Conservation (phyloP, 2,329 filamentous ascomycete species). For the Paracoccidioides brasiliensis region DNA sequence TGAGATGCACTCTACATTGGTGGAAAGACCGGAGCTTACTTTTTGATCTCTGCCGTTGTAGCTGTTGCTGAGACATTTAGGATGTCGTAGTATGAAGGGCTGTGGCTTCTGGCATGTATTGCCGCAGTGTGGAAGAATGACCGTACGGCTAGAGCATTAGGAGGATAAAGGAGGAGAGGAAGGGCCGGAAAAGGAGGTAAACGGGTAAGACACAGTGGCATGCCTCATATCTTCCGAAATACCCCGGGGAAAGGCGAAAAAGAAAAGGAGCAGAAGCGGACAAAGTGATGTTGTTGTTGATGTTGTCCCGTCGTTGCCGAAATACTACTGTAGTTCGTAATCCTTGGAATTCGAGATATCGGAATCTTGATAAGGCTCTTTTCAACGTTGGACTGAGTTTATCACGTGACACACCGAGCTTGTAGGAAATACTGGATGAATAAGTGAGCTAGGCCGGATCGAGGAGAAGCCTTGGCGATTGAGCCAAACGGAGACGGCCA, state of each 20-base stretch:
- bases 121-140: conserved; percentile 35
- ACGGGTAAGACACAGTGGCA: conserved; percentile 38
- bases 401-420: background rate
- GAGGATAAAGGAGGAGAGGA: conserved; percentile 4
- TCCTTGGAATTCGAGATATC: too few species aligned
- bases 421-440: too few species aligned
- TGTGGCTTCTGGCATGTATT: conserved; percentile 17
- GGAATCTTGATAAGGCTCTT: too few species aligned
- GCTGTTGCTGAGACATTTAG: conserved; percentile 60
- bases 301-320: background rate
- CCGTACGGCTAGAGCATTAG: conserved; percentile 9
- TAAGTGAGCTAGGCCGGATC: too few species aligned
- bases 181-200: conserved; percentile 9
- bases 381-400: too few species aligned
- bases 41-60: conserved; percentile 68
- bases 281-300: background rate
- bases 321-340: too few species aligned
- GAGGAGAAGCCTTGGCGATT: too few species aligned
- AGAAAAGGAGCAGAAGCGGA: background rate
- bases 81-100: conserved; percentile 65
- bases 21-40: conserved; percentile 35
- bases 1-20: too few species aligned
- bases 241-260: background rate
- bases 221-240: conserved; percentile 41
- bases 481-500: too few species aligned